Evolutionary conservation across 1,139 yeast genomes (phyloP), one percentile per base, ranked within the genome.

Genomic region (Hanseniaspora sp.): DNA sequence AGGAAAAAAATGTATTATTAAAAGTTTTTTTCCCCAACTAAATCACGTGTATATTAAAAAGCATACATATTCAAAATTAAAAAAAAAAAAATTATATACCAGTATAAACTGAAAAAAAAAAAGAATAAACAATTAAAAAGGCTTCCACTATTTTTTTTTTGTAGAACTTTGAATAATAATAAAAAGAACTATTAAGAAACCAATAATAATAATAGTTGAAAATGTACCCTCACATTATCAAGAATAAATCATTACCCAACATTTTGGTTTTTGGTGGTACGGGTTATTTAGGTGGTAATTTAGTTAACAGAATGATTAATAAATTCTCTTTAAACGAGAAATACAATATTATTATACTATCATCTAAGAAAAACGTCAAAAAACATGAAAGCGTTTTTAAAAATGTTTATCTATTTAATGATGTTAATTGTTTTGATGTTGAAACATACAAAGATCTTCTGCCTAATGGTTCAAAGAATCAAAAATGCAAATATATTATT

Each of bases 251-350:
- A 7, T 30, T 51, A 29, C 48, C 48, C 1, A 44, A 31, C 23
- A 51, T 51, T 5, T 13, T 51, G 7, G 31, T 51, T 2, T 44
- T 51, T 51, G 54, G 54, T 15, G 54, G 54, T 5, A 51, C 47
- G 12, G 54, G 54, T 3, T 51, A 44, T 44, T 35, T 51, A 3
- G 54, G 54, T 18, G 35, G 48, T 1, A 51, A 39, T 28, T n/a
- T 51, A 7, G 35, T 45, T 6, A 39, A n/a, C 3, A 44, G 41
- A 28, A 38, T 51, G 48, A 39, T 51, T 4, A 33, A 33, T 18
- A 51, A 51, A 18, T 42, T 44, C 17, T 11, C 30, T 3, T 30
- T 51, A 8, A 51, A 51, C 28, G 34, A 44, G 8, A n/a, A 18
- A 33, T 39, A 31, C 18, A 51, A 51, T n/a, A 45, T 51, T 17